phyloP scores from a whole-genome alignment of 257 asterid species.

The Solanum medicagineum region DNA sequence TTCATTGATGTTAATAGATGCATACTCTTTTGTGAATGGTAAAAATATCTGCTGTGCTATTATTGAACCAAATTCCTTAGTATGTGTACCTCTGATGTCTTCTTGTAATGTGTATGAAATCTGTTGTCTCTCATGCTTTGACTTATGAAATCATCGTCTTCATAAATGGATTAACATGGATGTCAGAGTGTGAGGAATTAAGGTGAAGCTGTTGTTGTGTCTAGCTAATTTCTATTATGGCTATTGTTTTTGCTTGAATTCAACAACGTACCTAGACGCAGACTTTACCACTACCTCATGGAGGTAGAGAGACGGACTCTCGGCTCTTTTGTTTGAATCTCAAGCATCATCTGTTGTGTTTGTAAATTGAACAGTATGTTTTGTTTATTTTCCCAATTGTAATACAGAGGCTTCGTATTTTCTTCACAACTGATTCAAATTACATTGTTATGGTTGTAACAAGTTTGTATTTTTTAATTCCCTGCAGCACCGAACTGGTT shows the following conservation, averaged over 20 bases:
- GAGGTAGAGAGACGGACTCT: too few species aligned
- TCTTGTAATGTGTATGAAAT: neutral
- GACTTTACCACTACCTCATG: too few species aligned
- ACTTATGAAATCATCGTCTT: neutral
- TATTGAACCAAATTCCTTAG: neutral
- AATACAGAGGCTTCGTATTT: neutral
- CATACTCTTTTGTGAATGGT: neutral
- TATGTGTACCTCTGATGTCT: neutral
- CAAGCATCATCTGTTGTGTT: neutral
- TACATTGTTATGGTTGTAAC: neutral
- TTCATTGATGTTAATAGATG: neutral
- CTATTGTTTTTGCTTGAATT: neutral
- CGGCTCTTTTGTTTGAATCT: too few species aligned
- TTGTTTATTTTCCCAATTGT: neutral
- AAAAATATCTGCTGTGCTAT: neutral
- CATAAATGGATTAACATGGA: neutral
- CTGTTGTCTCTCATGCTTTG: neutral
- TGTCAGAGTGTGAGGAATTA: neutral
- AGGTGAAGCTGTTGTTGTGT: neutral
- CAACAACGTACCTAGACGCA: too few species aligned
- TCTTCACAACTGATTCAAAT: neutral
- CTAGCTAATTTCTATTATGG: neutral
- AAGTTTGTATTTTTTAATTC: neutral
- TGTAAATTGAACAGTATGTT: neutral
- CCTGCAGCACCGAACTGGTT: conserved; percentile 41